Conservation (phyloP, 2,329 filamentous ascomycete species). For the Penicillium nordicum region DNA sequence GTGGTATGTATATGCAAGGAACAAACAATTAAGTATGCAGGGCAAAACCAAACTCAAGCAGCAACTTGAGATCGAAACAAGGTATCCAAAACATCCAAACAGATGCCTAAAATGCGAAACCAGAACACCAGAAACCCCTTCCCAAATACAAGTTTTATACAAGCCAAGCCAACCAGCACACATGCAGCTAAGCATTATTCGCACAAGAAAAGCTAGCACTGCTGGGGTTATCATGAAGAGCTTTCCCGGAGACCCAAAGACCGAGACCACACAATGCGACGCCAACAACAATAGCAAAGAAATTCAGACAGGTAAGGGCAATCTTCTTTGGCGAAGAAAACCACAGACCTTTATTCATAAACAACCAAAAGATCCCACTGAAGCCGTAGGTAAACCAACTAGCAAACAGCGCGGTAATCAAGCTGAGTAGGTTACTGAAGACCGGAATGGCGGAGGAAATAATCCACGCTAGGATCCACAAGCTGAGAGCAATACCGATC, state of each 20-base stretch:
- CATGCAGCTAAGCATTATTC: conserved; percentile 23
- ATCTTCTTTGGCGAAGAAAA: conserved; percentile 33
- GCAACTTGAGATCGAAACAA: not conserved
- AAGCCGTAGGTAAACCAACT: conserved; percentile 61
- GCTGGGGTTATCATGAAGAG: conserved; percentile 33
- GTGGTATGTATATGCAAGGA: not conserved
- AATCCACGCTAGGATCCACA: conserved; percentile 63
- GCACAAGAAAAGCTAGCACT: conserved; percentile 33
- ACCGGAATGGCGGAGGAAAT: conserved; percentile 68
- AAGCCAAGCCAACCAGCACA: not conserved
- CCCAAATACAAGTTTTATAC: not conserved
- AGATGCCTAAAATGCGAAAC: not conserved
- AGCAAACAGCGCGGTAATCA: conserved; percentile 62
- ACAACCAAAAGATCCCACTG: conserved; percentile 39
- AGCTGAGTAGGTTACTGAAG: conserved; percentile 64
- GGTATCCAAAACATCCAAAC: not conserved
- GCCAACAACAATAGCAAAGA: conserved; percentile 23
- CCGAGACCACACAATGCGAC: conserved; percentile 32
- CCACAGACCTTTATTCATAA: conserved; percentile 34
- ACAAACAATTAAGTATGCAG: not conserved
- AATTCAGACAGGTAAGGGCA: conserved; percentile 26
- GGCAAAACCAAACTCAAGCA: not conserved
- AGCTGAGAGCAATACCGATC: conserved; percentile 52
- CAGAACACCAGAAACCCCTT: not conserved
- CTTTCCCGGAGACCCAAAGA: conserved; percentile 35